These are phyloP conservation scores for Volvox reticuliferus DNA, from an alignment of 139 green algal species.

Conservation along the genomic window DNA sequence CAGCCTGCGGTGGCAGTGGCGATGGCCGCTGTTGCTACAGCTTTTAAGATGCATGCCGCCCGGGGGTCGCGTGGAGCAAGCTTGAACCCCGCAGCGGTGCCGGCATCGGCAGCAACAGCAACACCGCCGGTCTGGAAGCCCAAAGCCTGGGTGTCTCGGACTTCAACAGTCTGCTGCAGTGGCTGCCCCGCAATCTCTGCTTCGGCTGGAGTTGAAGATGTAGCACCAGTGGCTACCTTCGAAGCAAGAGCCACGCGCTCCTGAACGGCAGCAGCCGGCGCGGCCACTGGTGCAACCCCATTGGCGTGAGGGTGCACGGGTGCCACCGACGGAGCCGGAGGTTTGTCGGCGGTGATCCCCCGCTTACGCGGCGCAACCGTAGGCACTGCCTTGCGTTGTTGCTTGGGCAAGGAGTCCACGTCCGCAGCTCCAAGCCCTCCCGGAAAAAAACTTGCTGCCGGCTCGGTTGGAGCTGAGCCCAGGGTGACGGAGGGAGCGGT, in stretches of 20 bases:
- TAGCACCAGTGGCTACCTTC: not conserved
- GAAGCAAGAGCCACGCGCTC: not conserved
- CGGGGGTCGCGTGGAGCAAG: not conserved
- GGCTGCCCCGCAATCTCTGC: not conserved
- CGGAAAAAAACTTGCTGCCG: not conserved
- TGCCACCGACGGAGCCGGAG: not conserved
- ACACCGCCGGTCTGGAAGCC: not conserved
- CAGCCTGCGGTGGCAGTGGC: not conserved
- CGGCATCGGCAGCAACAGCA: not conserved
- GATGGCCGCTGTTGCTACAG: not conserved
- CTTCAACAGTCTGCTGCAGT: not conserved
- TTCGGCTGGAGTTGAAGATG: not conserved
- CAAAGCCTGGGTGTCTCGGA: too few species aligned
- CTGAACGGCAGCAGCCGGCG: not conserved
- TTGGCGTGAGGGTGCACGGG: not conserved
- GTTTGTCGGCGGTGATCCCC: not conserved
- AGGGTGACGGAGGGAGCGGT: too few species aligned
- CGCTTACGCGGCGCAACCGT: not conserved
- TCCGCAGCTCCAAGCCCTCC: not conserved
- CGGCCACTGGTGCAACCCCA: not conserved
- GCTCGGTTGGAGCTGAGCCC: not conserved
- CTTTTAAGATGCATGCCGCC: not conserved
- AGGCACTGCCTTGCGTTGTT: conserved; percentile 30
- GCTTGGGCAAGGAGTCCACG: conserved; percentile 26
- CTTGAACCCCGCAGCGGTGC: not conserved